phyloP scores from a whole-genome alignment of 495 filamentous ascomycete genomes.

The Neurospora sp. region DNA sequence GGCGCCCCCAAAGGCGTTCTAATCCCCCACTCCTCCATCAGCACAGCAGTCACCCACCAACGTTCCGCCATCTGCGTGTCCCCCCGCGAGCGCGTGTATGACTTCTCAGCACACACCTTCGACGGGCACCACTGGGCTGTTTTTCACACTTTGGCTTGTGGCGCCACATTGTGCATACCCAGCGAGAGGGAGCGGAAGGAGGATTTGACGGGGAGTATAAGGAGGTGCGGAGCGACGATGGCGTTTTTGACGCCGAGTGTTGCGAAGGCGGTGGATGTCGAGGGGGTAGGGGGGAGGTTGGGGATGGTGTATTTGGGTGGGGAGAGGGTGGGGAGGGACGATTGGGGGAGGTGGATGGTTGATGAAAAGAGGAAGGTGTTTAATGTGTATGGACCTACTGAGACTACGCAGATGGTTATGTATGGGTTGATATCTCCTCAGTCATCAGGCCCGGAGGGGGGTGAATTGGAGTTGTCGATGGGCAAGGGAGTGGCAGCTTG shows the following conservation, averaged over 20 bases:
- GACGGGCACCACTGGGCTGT: constrained; percentile 39
- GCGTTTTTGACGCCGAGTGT: constrained; percentile 39
- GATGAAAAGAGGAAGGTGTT: constrained; percentile 1
- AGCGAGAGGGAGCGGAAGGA: constrained; percentile 23
- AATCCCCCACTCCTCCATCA: constrained; percentile 32
- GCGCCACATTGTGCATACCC: constrained; percentile 18
- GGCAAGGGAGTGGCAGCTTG: constrained; percentile 5
- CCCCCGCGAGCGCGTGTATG: constrained; percentile 36
- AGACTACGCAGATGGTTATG: constrained; percentile 12
- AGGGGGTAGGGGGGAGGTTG: neutral
- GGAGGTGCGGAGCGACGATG: constrained; percentile 17
- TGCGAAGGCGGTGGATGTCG: constrained; percentile 17
- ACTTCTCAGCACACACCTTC: constrained; percentile 55
- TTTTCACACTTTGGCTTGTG: neutral
- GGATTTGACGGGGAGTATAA: constrained; percentile 19
- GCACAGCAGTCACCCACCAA: constrained; percentile 30
- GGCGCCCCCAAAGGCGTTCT: constrained; percentile 34
- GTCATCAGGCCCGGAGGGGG: too few relatives aligned
- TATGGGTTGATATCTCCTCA: neutral
- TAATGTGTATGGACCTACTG: constrained; percentile 38
- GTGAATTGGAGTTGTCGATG: neutral
- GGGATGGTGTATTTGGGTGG: constrained; percentile 31
- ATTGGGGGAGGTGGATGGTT: neutral
- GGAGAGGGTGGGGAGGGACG: constrained; percentile 6
- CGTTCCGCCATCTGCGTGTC: constrained; percentile 30